Conservation (phyloP, 768 basidiomycete species). For the Naganishia antarctica region DNA sequence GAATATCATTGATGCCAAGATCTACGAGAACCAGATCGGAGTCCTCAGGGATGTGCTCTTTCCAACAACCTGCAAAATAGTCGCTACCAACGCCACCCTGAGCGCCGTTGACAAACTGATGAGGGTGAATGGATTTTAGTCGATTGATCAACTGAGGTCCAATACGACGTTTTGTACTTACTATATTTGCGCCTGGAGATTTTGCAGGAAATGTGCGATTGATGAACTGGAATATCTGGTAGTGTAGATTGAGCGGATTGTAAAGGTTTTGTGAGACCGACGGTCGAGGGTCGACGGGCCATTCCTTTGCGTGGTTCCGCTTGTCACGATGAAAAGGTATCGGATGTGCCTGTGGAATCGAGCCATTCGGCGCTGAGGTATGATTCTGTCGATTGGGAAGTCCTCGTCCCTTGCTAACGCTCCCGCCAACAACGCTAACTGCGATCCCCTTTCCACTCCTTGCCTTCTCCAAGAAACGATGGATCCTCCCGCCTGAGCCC, state of each 20-base stretch:
- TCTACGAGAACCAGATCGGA: constrained; percentile 47
- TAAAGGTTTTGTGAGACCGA: constrained; percentile 27
- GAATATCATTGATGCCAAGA: constrained; percentile 35
- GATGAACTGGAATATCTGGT: constrained; percentile 42
- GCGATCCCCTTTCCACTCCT: constrained; percentile 36
- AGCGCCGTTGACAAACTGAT: constrained; percentile 40
- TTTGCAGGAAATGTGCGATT: constrained; percentile 36
- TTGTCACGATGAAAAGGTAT: background rate
- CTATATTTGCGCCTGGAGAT: background rate
- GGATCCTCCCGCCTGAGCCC: constrained; percentile 39
- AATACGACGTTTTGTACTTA: background rate
- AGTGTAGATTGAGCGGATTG: constrained; percentile 43
- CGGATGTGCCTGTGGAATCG: too few relatives aligned
- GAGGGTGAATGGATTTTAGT: background rate
- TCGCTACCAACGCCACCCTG: constrained; percentile 41
- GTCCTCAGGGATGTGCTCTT: constrained; percentile 45
- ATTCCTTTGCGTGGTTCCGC: background rate
- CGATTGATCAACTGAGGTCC: background rate
- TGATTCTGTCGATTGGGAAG: background rate
- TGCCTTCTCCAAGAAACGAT: constrained; percentile 40
- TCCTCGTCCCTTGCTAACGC: constrained; percentile 43
- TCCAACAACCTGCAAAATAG: constrained; percentile 46
- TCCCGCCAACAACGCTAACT: constrained; percentile 44
- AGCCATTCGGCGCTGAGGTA: too few relatives aligned
- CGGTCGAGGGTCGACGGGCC: background rate